Conservation (phyloP, 192 early-diverging fungal genomes). For the Gryganskiella cystojenkinii region DNA sequence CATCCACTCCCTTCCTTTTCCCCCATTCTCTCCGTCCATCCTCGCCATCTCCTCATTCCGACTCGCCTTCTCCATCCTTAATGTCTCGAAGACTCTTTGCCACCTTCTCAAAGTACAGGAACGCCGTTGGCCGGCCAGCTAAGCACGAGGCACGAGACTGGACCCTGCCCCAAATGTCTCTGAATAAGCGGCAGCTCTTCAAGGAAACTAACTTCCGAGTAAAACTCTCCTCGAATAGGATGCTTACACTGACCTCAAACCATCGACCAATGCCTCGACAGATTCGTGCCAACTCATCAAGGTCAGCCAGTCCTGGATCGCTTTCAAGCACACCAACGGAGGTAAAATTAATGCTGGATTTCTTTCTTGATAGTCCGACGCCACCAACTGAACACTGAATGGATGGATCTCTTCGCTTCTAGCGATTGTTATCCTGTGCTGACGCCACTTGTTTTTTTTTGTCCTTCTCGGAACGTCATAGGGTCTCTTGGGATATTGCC, state of each 20-base stretch:
- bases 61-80: background rate
- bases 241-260: constrained; percentile 35
- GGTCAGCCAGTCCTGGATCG: constrained; percentile 38
- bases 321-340: constrained; percentile 34
- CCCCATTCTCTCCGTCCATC: background rate
- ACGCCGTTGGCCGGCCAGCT: constrained; percentile 53
- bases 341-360: constrained; percentile 4
- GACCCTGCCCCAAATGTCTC: too few relatives aligned
- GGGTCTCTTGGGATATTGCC: constrained; percentile 37
- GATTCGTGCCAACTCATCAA: constrained; percentile 48
- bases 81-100: constrained; percentile 45
- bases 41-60: background rate
- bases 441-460: background rate
- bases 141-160: constrained; percentile 63
- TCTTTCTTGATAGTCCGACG: background rate
- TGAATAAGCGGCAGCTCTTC: too few relatives aligned
- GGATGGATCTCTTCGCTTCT: background rate
- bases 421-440: background rate
- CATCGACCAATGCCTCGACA: constrained; percentile 23
- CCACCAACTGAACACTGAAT: background rate
- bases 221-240: too few relatives aligned
- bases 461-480: background rate
- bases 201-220: too few relatives aligned
- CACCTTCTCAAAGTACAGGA: constrained; percentile 57
- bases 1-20: background rate